Evolutionary conservation across 371 early-diverging fungal species (phyloP), one percentile per base, ranked within the genome.

Genomic region (Mucor circinelloides): DNA sequence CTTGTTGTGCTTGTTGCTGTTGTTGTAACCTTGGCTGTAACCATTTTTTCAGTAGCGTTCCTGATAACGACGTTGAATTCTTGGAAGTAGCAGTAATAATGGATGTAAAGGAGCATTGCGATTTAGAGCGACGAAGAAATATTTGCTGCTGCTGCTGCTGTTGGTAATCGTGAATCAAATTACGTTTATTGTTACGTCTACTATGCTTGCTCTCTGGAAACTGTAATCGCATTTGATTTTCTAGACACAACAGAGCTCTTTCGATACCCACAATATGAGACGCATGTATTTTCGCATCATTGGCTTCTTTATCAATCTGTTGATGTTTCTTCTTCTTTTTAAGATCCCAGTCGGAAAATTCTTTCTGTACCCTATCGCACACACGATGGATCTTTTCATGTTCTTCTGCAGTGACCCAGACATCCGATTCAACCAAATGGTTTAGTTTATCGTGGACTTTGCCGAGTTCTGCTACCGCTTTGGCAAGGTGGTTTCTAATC

Each of bases 201-300:
- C 32, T 50, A n/a, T n/a, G n/a, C 9, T 30, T 64, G 27, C 31
- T 3, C 17, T 56, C 31, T 40, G 28, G 31, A 8, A 23, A 31
- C 1, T 55, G 59, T 13, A 10, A 10, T 13, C 30, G 40, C 61
- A 70, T 70, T 17, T 65, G 56, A 12, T 61, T 27, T 28, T 66
- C 59, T 6, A 66, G 40, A 25, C 62, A 60, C 0, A 66, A 2
- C 21, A 70, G 30, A 6, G 66, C 70, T 17, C 70, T 31, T 31
- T 70, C 70, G 9, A 70, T 70, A 6, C 70, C 70, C n/a, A 70
- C 57, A n/a, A 70, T 40, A 61, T 70, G 70, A 3, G 66, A 60
- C 1, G 70, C 70, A 32, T 61, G 52, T 9, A 57, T 3, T 25
- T 70, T 60, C 0, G 70, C 70, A 6, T 60, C 50, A 25, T 65